Evolutionary conservation across 2,329 filamentous ascomycete genomes (phyloP).

Genomic region (Aspergillus udagawae): DNA sequence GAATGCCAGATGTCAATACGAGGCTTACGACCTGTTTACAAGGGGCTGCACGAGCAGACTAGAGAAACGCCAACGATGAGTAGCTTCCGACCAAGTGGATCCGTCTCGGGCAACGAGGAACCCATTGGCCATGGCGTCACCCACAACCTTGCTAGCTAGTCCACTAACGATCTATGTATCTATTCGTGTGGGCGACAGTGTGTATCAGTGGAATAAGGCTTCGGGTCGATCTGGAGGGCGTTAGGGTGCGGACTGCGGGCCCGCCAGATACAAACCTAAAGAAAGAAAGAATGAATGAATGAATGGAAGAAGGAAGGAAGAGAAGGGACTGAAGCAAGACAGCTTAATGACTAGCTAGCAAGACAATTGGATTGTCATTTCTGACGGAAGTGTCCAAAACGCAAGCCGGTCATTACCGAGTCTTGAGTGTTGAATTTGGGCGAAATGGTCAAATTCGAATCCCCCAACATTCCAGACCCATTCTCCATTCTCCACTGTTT

Average conservation of each 20-base stretch:
- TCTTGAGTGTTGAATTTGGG: not conserved
- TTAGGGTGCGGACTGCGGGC: constrained; percentile 12
- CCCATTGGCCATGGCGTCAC: constrained; percentile 10
- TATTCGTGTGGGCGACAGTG: not conserved
- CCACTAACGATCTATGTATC: constrained; percentile 4
- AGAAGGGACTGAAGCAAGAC: not conserved
- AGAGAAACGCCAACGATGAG: constrained; percentile 32
- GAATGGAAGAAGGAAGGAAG: not conserved
- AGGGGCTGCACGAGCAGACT: constrained; percentile 6
- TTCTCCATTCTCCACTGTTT: not conserved
- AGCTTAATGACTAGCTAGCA: constrained; percentile 10
- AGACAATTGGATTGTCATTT: constrained; percentile 6
- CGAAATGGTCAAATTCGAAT: not conserved
- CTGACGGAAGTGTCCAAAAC: not conserved
- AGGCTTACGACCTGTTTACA: not conserved
- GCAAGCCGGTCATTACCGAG: not conserved
- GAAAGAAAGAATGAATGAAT: not conserved
- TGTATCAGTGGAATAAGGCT: constrained; percentile 9
- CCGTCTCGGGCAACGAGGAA: constrained; percentile 14
- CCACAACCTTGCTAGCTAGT: constrained; percentile 4
- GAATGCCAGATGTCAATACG: not conserved
- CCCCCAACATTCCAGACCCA: not conserved
- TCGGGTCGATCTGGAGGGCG: constrained; percentile 21
- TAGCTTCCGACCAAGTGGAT: constrained; percentile 31
- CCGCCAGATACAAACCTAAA: constrained; percentile 9